Evolutionary conservation across 257 asterid species (phyloP), one percentile per base, ranked within the genome.

Genomic region (Plectranthus barbatus): DNA sequence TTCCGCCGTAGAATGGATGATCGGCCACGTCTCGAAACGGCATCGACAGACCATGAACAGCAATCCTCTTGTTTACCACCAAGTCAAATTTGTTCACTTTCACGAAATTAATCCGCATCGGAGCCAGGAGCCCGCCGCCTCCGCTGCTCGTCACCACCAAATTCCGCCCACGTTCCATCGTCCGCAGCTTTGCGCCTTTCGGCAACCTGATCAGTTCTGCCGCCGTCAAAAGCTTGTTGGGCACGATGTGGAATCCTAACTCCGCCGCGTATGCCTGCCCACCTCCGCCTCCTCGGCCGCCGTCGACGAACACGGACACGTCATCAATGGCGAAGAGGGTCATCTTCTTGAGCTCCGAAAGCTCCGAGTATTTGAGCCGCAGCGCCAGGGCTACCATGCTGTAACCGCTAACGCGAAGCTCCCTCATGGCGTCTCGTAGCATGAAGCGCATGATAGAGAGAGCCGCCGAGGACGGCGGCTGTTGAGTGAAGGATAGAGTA

Each of bases 301-400:
- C 81, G 70, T 77, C 77, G 9, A 56, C 50, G 79, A 88, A 91
- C 7, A 84, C 77, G 9, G 94, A 71, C 9, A 42, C 82, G 46
- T 91, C 95, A 31, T 81, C 88, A 1, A 88, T 45, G 19, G 96
- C 95, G 80, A 88, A 91, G 10, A 91, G 68, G 60, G 95, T 88
- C 84, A 86, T 65, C 3, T 73, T 53, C 14, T 76, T 77, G 4
- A 86, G 79, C 5, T 63, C 84, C 7, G 83, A 51, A 1, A 91
- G 74, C 42, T 85, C 90, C 55, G 77, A 33, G 59, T 69, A 80
- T 70, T 62, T 76, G 71, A 77, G 81, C 60, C 91, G 81, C 79
- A 90, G 74, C 2, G 90, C 82, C 42, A 90, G 68, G 9, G 92
- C 80, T 56, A 79, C 74, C 3, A 72, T 19, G 64, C 88, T 78